phyloP scores from a whole-genome alignment of 208 protist genomes.

The Trypanosoma platydactyli region DNA sequence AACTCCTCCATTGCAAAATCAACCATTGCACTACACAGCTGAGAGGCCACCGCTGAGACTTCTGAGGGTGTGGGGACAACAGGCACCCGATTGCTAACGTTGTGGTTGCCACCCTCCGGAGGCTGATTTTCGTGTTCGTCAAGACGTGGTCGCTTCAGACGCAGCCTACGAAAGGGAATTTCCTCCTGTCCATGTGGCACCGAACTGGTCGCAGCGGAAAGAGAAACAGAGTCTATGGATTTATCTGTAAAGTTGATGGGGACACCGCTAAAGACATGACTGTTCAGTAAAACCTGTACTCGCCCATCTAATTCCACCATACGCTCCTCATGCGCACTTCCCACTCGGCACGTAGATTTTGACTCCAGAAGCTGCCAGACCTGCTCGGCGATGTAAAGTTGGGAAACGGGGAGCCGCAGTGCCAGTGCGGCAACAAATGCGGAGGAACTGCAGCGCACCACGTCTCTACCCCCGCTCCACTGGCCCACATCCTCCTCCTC shows the following conservation, averaged over 20 bases:
- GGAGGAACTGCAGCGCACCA: slow-evolving; percentile 5
- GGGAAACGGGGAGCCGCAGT: slow-evolving; percentile 44
- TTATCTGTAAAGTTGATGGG: background rate
- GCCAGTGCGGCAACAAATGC: slow-evolving; percentile 39
- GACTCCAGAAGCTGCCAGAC: slow-evolving; percentile 29
- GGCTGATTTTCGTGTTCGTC: background rate
- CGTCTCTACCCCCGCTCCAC: slow-evolving; percentile 3
- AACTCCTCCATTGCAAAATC: slow-evolving; percentile 21
- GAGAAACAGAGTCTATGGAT: background rate
- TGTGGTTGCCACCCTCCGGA: background rate
- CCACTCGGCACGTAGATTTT: background rate
- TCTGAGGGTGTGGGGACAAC: slow-evolving; percentile 3
- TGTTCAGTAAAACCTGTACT: slow-evolving; percentile 20
- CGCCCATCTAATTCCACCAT: slow-evolving; percentile 10
- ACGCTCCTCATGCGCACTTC: background rate
- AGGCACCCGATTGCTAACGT: background rate
- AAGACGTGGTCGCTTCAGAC: slow-evolving; percentile 12
- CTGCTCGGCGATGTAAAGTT: slow-evolving; percentile 39
- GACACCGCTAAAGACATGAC: slow-evolving; percentile 13
- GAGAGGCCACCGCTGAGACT: slow-evolving; percentile 1
- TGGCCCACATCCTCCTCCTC: background rate
- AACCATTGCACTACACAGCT: slow-evolving; percentile 13
- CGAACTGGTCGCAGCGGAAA: background rate
- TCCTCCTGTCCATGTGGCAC: background rate
- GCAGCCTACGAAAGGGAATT: slow-evolving; percentile 3